A percentile compares a stretch with the other conserved stretches of the same genome.
These are phyloP conservation scores for Pythium scleroteichum DNA, from an alignment of 352 stramenopile species.

Conservation along the genomic window DNA sequence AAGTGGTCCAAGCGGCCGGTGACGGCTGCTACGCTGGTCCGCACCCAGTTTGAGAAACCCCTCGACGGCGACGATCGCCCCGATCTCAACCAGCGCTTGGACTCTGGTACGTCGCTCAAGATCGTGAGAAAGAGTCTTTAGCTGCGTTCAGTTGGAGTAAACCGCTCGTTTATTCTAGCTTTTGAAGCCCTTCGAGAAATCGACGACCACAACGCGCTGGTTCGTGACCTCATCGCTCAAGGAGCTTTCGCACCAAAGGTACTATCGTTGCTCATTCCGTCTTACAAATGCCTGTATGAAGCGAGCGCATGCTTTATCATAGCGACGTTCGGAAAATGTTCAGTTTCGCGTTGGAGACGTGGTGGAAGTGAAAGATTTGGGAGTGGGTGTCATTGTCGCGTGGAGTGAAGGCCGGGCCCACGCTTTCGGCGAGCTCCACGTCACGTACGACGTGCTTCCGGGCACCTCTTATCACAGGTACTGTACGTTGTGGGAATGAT, in stretches of 20 bases:
- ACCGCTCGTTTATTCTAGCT: conserved; percentile 26
- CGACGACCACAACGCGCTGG: conserved; percentile 72
- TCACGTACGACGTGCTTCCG: conserved; percentile 73
- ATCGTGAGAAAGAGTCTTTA: no score
- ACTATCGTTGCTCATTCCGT: no score
- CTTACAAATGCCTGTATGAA: no score
- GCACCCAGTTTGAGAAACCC: conserved; percentile 48
- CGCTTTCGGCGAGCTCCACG: conserved; percentile 36
- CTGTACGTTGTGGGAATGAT: conserved; percentile 1
- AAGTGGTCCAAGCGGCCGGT: conserved; percentile 28
- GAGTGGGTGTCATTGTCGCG: conserved; percentile 57
- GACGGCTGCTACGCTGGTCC: conserved; percentile 46
- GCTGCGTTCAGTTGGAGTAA: no score
- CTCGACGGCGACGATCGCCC: conserved; percentile 30
- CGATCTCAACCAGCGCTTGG: conserved; percentile 45
- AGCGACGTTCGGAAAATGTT: conserved; percentile 54
- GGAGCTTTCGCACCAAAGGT: conserved; percentile 59
- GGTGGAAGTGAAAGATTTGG: conserved; percentile 55
- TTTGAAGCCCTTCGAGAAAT: conserved; percentile 60
- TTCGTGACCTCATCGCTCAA: conserved; percentile 45
- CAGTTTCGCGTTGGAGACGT: conserved; percentile 71
- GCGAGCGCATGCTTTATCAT: conserved; percentile 8
- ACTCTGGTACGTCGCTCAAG: conserved; percentile 36
- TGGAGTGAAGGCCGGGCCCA: conserved; percentile 49
- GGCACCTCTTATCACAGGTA: conserved; percentile 56